Percentiles rank a stretch among this genome's conserved stretches.
These are phyloP conservation scores for grape (Vitis vinifera) DNA, from an alignment of 164 flowering plant species.

Conservation along the genomic window DNA sequence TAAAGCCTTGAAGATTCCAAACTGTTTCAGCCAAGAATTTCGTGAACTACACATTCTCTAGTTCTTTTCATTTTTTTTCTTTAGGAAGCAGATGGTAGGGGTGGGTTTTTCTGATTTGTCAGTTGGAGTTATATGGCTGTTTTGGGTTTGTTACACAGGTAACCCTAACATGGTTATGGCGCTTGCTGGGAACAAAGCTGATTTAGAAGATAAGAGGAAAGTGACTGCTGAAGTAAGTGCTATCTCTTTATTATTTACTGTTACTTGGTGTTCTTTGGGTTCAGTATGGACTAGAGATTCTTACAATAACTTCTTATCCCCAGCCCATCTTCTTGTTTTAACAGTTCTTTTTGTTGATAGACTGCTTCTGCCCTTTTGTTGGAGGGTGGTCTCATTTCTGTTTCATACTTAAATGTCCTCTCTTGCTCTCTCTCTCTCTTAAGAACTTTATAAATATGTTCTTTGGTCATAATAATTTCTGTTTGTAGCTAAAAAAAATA, in stretches of 20 bases:
- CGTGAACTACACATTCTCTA: too few relatives aligned
- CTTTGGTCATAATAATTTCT: too few relatives aligned
- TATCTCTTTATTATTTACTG: background rate
- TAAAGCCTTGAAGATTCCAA: too few relatives aligned
- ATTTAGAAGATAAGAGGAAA: slow-evolving; percentile 59
- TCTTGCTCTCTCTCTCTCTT: too few relatives aligned
- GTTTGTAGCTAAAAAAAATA: too few relatives aligned
- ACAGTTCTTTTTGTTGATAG: too few relatives aligned
- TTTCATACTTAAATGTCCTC: too few relatives aligned
- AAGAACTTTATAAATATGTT: too few relatives aligned
- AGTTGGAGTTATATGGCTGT: background rate
- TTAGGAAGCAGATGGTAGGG: background rate
- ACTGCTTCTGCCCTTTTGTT: too few relatives aligned
- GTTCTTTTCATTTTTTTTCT: background rate
- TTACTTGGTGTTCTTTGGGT: background rate
- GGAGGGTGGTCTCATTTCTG: too few relatives aligned
- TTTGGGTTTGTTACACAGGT: slow-evolving; percentile 39
- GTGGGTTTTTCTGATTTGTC: background rate
- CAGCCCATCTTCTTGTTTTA: too few relatives aligned
- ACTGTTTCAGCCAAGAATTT: too few relatives aligned
- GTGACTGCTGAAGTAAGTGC: slow-evolving; percentile 55
- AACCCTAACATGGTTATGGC: slow-evolving; percentile 78
- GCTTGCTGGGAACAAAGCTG: slow-evolving; percentile 79
- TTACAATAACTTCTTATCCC: background rate
- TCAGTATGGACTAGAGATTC: background rate